Evolutionary conservation across 2,329 filamentous ascomycete genomes (phyloP), one percentile per base, ranked within the genome.

Genomic region (Macrophomina phaseolina): DNA sequence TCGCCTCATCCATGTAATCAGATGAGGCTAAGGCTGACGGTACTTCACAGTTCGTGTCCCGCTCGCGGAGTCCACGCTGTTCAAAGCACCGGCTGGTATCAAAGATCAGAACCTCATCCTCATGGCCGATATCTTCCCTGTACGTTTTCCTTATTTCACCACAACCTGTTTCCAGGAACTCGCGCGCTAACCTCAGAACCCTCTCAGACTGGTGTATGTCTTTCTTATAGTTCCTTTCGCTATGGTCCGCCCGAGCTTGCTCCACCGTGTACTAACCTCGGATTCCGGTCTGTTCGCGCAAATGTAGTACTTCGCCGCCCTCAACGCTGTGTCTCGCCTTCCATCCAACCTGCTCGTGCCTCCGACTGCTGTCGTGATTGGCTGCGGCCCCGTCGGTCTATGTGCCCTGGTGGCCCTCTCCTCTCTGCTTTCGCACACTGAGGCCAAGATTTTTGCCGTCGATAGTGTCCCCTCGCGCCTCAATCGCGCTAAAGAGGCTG

Each of bases 41-140:
- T 7, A 38, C 11, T 8, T 38, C 7, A 12, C 18, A 66, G 64
- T 85, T 16, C 89, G 92, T 42, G 86, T 97, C 14, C 94, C 94
- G 0, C 82, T 90, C 64, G 93, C 93, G 11, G 93, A 97, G 73
- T 88, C 88, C 40, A 96, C 92, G 0, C 87, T 90, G 16, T 85
- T 93, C 74, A 90, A 89, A 73, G 90, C 92, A 0, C 90, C 91
- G 0, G 78, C 86, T 1, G 87, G 85, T 9, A 90, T 96, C 67
- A 87, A 90, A 23, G 90, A 94, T 71, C 86, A 91, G 69, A 88
- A 88, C 9, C 83, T 96, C 58, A 88, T 96, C 7, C 85, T 97
- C 28, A 97, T 97, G 93, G 93, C 92, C 14, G 93, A 97, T 75
- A 96, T 97, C 73, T 97, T 95, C 78, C 93, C 93, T 34, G 85